Conservation (phyloP, 805 yeast species). For the Cyberlindnera amylophila region DNA sequence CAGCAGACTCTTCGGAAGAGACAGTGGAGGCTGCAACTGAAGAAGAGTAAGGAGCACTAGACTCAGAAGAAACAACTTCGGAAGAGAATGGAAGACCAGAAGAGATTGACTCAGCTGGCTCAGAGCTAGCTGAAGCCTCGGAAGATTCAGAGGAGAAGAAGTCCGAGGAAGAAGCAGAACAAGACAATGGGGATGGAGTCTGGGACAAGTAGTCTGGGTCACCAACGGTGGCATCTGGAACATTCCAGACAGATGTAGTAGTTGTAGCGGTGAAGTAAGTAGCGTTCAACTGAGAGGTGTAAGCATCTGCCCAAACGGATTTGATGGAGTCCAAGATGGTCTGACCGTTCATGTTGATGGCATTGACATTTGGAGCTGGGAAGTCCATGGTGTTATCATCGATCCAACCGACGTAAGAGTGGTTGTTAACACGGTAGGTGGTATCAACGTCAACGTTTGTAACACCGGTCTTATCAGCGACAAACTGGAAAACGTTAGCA, state of each 20-base stretch:
- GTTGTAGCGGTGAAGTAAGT: constrained; percentile 32
- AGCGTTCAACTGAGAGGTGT: constrained; percentile 25
- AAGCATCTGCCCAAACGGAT: constrained; percentile 32
- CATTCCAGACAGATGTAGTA: constrained; percentile 22
- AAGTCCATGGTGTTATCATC: constrained; percentile 26
- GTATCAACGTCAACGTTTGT: constrained; percentile 32
- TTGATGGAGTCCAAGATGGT: constrained; percentile 31
- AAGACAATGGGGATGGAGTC: constrained; percentile 8
- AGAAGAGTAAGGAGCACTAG: no score
- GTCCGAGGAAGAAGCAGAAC: constrained; percentile 8
- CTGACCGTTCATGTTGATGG: constrained; percentile 33
- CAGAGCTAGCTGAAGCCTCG: constrained; percentile 9
- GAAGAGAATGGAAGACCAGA: constrained; percentile 3
- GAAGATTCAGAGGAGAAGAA: constrained; percentile 4
- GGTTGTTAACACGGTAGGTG: constrained; percentile 31
- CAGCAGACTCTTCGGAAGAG: no score
- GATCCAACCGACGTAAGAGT: constrained; percentile 32
- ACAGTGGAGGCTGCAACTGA: no score
- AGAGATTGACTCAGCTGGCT: constrained; percentile 6
- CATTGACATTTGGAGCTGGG: constrained; percentile 37
- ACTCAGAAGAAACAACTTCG: neutral
- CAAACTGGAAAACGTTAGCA: constrained; percentile 44
- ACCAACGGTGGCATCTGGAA: constrained; percentile 16
- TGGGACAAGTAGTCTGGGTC: constrained; percentile 12
- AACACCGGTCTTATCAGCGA: constrained; percentile 36